Conservation (phyloP, 2,329 filamentous ascomycete species). For the Albifimbria verrucaria region DNA sequence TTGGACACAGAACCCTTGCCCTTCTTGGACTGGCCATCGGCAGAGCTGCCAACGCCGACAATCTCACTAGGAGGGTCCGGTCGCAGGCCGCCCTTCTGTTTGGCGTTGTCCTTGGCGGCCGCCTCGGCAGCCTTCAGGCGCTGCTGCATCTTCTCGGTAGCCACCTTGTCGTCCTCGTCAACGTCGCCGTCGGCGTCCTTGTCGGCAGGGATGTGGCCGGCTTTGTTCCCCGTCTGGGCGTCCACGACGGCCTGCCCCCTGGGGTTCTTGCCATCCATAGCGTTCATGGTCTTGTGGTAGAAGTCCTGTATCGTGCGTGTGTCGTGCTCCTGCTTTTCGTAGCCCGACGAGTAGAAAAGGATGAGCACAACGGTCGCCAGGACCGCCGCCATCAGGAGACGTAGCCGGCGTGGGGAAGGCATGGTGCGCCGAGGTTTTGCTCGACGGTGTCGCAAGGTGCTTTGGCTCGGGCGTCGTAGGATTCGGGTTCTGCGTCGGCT, state of each 20-base stretch:
- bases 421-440: slow-evolving; percentile 41
- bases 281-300: slow-evolving; percentile 57
- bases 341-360: slow-evolving; percentile 69
- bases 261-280: slow-evolving; percentile 39
- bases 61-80: slow-evolving; percentile 57
- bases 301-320: slow-evolving; percentile 48
- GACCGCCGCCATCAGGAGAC: slow-evolving; percentile 62
- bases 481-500: not conserved
- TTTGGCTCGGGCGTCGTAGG: not conserved
- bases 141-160: slow-evolving; percentile 50
- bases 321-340: slow-evolving; percentile 48
- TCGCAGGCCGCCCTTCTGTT: slow-evolving; percentile 60
- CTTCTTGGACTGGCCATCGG: slow-evolving; percentile 43
- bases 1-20: slow-evolving; percentile 1
- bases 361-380: slow-evolving; percentile 63
- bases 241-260: slow-evolving; percentile 37
- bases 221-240: slow-evolving; percentile 32
- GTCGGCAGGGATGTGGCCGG: slow-evolving; percentile 40
- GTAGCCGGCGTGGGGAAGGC: slow-evolving; percentile 68
- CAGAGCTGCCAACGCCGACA: slow-evolving; percentile 57
- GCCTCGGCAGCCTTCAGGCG: slow-evolving; percentile 67
- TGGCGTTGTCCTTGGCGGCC: slow-evolving; percentile 64
- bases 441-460: not conserved
- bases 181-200: slow-evolving; percentile 53
- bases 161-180: slow-evolving; percentile 52